Percentiles rank a stretch among this genome's conserved stretches.
Conservation (phyloP, 768 basidiomycete genomes). For the Russula earlei region DNA sequence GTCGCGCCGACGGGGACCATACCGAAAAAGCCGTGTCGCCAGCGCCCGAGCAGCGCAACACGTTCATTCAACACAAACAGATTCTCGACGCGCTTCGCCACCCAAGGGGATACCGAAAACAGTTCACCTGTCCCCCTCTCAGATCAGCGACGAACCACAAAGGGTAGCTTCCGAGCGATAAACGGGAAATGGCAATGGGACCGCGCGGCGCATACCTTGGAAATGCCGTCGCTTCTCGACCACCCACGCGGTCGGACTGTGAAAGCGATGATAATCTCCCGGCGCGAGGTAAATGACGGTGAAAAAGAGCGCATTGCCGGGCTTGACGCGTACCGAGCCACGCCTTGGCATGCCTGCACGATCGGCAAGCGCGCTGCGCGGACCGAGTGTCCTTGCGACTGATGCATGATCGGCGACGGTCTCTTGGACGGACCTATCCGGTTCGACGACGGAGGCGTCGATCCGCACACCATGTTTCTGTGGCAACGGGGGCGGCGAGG, state of each 20-base stretch:
- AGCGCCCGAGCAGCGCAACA: conserved; percentile 87
- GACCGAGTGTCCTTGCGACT: conserved; percentile 67
- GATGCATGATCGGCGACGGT: conserved; percentile 56
- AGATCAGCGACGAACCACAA: not conserved
- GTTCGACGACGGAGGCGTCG: conserved; percentile 65
- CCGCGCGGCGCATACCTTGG: conserved; percentile 69
- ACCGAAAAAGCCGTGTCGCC: conserved; percentile 92
- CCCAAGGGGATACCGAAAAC: conserved; percentile 93
- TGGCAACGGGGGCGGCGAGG: conserved; percentile 24
- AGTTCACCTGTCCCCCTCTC: conserved; percentile 57
- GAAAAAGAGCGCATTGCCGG: conserved; percentile 84
- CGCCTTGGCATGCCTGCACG: conserved; percentile 31
- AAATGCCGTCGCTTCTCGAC: conserved; percentile 95
- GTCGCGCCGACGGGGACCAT: conserved; percentile 99
- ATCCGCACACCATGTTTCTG: conserved; percentile 57
- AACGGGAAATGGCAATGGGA: not conserved
- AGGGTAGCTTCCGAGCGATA: not conserved
- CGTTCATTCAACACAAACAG: conserved; percentile 98
- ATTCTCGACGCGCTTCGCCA: conserved; percentile 85
- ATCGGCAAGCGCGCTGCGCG: conserved; percentile 32
- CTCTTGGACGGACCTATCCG: conserved; percentile 43
- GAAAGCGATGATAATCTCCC: conserved; percentile 97
- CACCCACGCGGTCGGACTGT: conserved; percentile 93
- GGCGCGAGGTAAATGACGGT: conserved; percentile 96
- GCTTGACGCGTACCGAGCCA: conserved; percentile 37